Percentiles rank a stretch among this genome's conserved stretches.
Conservation (phyloP, 805 yeast species). For the Suhomyces kilbournensis region DNA sequence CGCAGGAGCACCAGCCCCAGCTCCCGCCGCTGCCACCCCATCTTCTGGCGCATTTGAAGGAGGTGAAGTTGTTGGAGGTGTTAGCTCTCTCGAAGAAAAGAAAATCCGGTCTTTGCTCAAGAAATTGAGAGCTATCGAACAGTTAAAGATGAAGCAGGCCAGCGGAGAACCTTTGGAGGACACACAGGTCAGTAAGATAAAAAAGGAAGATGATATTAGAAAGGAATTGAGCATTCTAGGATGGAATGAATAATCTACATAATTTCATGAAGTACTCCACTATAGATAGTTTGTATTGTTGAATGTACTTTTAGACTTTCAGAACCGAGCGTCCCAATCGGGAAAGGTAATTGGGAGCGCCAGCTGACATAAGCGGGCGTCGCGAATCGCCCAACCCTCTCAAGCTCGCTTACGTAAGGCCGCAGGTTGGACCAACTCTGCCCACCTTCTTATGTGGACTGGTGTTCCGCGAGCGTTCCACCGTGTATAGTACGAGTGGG, state of each 20-base stretch:
- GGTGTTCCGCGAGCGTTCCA: neutral
- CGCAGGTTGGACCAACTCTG: neutral
- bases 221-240: slow-evolving; percentile 74
- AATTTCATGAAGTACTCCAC: neutral
- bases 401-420: neutral
- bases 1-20: slow-evolving; percentile 13
- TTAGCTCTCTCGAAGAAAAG: slow-evolving; percentile 79
- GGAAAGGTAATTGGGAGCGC: slow-evolving; percentile 4
- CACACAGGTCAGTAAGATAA: slow-evolving; percentile 86
- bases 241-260: slow-evolving; percentile 40
- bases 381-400: neutral
- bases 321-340: slow-evolving; percentile 1
- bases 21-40: slow-evolving; percentile 14
- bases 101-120: slow-evolving; percentile 86
- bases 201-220: slow-evolving; percentile 79
- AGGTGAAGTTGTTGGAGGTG: slow-evolving; percentile 57
- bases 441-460: neutral
- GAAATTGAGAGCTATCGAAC: slow-evolving; percentile 93
- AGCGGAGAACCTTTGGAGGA: slow-evolving; percentile 84
- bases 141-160: slow-evolving; percentile 79
- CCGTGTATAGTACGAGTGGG: neutral
- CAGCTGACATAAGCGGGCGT: neutral
- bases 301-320: neutral
- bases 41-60: slow-evolving; percentile 15
- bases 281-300: neutral